phyloP scores from a whole-genome alignment of 2,329 filamentous ascomycete species.

The Cordyceps militaris region DNA sequence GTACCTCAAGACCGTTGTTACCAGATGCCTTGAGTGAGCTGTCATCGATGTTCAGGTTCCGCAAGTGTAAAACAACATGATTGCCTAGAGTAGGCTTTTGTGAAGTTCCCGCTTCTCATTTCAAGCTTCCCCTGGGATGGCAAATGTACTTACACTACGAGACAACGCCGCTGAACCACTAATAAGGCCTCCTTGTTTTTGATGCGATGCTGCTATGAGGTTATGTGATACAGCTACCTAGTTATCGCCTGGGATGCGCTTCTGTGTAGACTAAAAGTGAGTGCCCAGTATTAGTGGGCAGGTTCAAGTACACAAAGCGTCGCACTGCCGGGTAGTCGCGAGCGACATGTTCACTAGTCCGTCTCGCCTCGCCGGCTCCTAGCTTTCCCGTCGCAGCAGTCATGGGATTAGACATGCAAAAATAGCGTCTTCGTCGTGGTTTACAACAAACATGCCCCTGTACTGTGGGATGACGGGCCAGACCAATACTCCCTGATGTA shows the following conservation, averaged over 20 bases:
- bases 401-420: not conserved
- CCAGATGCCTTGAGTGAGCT: no score
- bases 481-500: constrained; percentile 5
- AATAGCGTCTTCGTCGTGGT: constrained; percentile 4
- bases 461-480: not conserved
- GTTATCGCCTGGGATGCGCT: not conserved
- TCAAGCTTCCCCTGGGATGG: no score
- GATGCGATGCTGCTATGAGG: not conserved
- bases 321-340: not conserved
- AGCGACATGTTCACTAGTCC: not conserved
- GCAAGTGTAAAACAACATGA: no score
- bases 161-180: no score
- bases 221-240: not conserved
- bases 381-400: not conserved
- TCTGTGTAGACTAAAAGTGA: not conserved
- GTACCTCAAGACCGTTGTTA: no score
- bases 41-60: no score
- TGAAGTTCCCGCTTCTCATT: no score
- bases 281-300: not conserved
- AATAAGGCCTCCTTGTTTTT: no score
- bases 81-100: no score
- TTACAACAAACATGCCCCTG: constrained; percentile 3
- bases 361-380: not conserved
- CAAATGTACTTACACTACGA: no score
- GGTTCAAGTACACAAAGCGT: not conserved